Base-by-base conservation (phyloP, 108 stramenopile genomes). In the Nitzschia palea region DNA sequence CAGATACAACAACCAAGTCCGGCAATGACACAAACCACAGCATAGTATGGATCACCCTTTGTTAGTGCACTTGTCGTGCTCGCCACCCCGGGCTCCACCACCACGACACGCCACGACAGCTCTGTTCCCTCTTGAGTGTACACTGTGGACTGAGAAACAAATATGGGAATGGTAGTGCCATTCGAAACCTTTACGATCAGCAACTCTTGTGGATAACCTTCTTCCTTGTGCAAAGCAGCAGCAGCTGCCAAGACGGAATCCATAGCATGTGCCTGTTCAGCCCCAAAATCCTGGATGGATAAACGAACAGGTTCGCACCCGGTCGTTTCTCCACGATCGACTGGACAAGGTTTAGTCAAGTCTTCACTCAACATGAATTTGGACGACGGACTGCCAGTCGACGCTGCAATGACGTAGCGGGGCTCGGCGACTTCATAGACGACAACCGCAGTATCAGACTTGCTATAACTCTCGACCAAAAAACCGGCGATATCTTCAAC, bases 391-490 rank as follows among this genome's bases (percentile, higher is more conserved):
- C 56, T 65, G 33, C 70, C 77, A 1, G 74, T 82, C 3, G 77
- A 78, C 10, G 62, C 47, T 1, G 58, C 81, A 67, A 82, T 71
- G 3, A 82, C 31, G 50, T 76, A 70, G 43, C 76, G 55, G 12
- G 81, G 81, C 14, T 66, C 67, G 5, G 48, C 26, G 18, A 56
- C 74, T 62, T 82, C 81, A 12, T 67, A 63, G 15, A 82, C 71
- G 15, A 68, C 48, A 18, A 78, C 77, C 0, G 64, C 45, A 2
- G 62, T 62, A 17, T 33, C 48, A 1, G 57, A 32, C 12, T 73
- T 32, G 9, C 50, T 59, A 63, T 78, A 79, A 36, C 48, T 56
- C 9, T 72, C 55, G 12, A 25, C 15, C 47, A 76, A 33, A 32
- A 78, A 75, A 22, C 28, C 27, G 0, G 62, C 56, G 23, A 76